Base-by-base conservation (phyloP, 441 rosid genomes). In the Isatis lusitanica region DNA sequence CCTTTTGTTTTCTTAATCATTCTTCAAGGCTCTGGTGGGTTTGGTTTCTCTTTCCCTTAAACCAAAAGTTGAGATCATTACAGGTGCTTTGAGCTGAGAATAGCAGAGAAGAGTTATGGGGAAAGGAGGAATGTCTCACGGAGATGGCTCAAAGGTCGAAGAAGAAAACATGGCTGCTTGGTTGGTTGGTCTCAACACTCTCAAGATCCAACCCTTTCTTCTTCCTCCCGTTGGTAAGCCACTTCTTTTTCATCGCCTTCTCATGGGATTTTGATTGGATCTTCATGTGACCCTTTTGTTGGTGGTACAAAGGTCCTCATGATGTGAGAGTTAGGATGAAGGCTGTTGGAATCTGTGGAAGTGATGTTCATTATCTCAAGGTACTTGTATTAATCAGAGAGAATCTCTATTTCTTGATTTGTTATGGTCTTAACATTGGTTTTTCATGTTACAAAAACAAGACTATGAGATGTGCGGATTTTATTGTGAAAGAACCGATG, bases 301-400 rank as follows among this genome's bases (percentile, higher is more conserved):
- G 11, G 7, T 67, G 11, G 7, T 67, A 13, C 26, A 9, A 63
- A 94, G 97, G 97, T 71, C 89, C 97, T 40, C 81, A 81, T 81
- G 96, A 91, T 87, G 99, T 86, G 48, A 84, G 88, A 72, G 89
- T 95, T 60, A 79, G 80, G 81, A 91, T 95, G 90, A 95, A 95
- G 71, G 98, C 98, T 63, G 98, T 95, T 76, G 98, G 97, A 30
- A 87, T 92, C 17, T 90, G 97, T 66, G 95, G 96, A 76, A 95
- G 99, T 80, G 98, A 95, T 86, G 99, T 95, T 83, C 98, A 91
- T 66, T 87, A 77, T 70, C 92, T 92, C 73, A 95, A 92, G 98
- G 98, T 90, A 72, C 55, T 66, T 58, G 0, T 18, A 59, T 2
- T 48, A 35, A 47, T 33, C 28, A 52, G 13, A 65, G 6, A 30